A percentile compares a stretch with the other conserved stretches of the same genome.
These are phyloP conservation scores for Termitomyces sp. DNA, from an alignment of 768 basidiomycete genomes.

Conservation along the genomic window DNA sequence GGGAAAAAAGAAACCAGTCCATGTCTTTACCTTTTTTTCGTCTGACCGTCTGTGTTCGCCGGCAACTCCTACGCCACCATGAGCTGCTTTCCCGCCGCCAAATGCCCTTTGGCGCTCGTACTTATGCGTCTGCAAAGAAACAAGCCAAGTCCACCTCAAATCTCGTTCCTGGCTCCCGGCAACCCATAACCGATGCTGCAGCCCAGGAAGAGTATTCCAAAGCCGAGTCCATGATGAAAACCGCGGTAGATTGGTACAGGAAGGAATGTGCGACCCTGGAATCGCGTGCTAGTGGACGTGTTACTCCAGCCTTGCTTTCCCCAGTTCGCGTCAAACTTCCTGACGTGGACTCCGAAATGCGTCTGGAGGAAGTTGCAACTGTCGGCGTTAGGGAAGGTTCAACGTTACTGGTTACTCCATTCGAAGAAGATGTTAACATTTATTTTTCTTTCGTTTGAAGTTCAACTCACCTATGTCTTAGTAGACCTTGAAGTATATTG, in stretches of 20 bases:
- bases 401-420: conserved; percentile 65
- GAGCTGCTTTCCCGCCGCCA: neutral
- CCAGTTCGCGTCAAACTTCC: conserved; percentile 58
- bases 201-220: conserved; percentile 57
- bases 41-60: neutral
- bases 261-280: conserved; percentile 73
- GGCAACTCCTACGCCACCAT: neutral
- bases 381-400: conserved; percentile 79
- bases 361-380: conserved; percentile 70
- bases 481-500: conserved; percentile 74
- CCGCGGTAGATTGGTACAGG: conserved; percentile 65
- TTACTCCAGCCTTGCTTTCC: conserved; percentile 66
- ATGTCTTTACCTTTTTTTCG: conserved; percentile 2
- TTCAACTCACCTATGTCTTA: conserved; percentile 18
- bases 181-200: conserved; percentile 46
- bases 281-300: conserved; percentile 67
- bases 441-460: neutral
- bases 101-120: conserved; percentile 1
- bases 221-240: conserved; percentile 57
- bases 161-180: conserved; percentile 65
- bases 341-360: conserved; percentile 29
- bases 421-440: conserved; percentile 66
- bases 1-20: neutral
- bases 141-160: conserved; percentile 45
- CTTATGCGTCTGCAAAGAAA: conserved; percentile 25